Evolutionary conservation across 805 yeast species (phyloP), one percentile per base, ranked within the genome.

Genomic region (Metschnikowia continentalis): DNA sequence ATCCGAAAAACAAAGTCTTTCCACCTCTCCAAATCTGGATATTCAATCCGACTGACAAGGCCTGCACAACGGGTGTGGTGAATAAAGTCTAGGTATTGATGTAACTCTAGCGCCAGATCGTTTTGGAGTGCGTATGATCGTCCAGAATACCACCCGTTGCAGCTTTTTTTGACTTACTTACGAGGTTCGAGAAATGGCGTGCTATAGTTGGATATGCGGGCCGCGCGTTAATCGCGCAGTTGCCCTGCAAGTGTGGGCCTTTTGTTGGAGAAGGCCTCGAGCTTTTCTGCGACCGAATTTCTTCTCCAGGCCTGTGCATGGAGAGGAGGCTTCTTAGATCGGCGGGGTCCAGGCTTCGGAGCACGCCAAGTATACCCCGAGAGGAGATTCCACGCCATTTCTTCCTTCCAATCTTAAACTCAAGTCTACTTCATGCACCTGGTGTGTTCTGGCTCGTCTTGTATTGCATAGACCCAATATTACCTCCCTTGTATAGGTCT

Each of bases 131-230:
- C 35, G 35, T 30, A 15, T 20, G 22, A 39, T 39, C 14, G 23
- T 39, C n/a, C 10, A 23, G 8, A 39, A n/a, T 7, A 8, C 13
- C 17, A n/a, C 43, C n/a, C 35, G 20, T 26, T 26, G 43, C 43
- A 40, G 43, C 6, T 26, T 11, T 11, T 35, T 14, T 26, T 22
- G 32, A 15, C 26, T 19, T 10, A 39, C 42, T 15, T 40, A 40
- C 43, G 43, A 40, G 35, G n/a, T 40, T 40, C 43, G 35, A 40
- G 22, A 40, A 40, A 26, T 40, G 26, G 35, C 43, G 43, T 15
- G n/a, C 43, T 20, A 26, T 39, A 10, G 11, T 13, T 19, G 40
- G 14, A n/a, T 19, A 26, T 40, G 43, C 43, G 17, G 13, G 1
- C 17, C 5, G 22, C 43, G 20, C n/a, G 35, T 26, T 33, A 8